Evolutionary conservation across 2,329 filamentous ascomycete genomes (phyloP).

Genomic region (Botrytis sinoallii): DNA sequence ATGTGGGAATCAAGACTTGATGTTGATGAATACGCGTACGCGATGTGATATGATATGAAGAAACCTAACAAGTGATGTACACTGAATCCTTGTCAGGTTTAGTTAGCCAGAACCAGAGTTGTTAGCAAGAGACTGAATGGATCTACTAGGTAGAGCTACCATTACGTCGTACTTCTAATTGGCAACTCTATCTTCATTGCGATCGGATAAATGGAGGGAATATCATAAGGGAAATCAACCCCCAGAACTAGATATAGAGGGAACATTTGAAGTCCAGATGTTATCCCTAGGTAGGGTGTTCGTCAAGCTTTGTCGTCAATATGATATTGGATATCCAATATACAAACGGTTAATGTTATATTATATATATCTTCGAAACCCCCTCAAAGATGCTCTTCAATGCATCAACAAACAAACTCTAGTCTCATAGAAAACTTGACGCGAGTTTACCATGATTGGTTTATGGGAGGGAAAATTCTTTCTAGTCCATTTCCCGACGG

Average conservation of each 20-base stretch:
- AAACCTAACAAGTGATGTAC: not conserved
- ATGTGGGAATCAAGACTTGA: not conserved
- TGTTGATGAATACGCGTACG: not conserved
- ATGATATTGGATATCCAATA: not conserved
- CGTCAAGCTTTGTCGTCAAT: not conserved
- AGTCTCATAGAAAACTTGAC: not conserved
- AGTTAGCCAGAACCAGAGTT: too few species aligned
- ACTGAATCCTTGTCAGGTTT: too few species aligned
- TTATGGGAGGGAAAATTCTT: not conserved
- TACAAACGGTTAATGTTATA: not conserved
- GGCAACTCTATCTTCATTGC: not conserved
- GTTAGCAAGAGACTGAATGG: too few species aligned
- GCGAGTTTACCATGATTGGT: fast-evolving
- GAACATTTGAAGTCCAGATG: not conserved
- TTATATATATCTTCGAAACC: not conserved
- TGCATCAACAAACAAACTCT: not conserved
- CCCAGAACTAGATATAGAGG: too few species aligned
- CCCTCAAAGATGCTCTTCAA: not conserved
- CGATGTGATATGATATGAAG: not conserved
- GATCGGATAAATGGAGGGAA: not conserved
- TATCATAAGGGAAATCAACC: not conserved
- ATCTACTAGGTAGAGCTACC: not conserved
- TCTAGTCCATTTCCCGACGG: not conserved
- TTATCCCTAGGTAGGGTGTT: not conserved
- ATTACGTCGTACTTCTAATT: not conserved